These are phyloP conservation scores for Nasturtium officinale DNA, from an alignment of 345 rosid genomes.

Conservation along the genomic window DNA sequence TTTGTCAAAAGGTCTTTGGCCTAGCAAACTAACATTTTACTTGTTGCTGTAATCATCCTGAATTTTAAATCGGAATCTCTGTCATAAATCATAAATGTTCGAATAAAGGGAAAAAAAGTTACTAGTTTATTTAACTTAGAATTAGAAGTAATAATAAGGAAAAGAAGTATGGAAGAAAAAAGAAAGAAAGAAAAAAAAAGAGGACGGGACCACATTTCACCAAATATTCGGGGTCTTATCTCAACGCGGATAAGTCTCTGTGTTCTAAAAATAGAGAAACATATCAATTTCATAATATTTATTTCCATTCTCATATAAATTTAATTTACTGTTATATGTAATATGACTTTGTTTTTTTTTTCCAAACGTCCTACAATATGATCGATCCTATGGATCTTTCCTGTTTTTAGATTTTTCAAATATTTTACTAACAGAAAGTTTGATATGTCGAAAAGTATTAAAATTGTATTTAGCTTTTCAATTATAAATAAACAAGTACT, in stretches of 20 bases:
- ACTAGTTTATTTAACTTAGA: conserved; percentile 7
- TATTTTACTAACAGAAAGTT: background rate
- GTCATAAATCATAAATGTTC: background rate
- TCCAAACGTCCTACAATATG: background rate
- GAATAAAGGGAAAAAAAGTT: background rate
- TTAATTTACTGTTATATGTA: background rate
- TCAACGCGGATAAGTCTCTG: conserved; percentile 34
- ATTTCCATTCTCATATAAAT: background rate
- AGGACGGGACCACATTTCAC: conserved; percentile 36
- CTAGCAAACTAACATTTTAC: conserved; percentile 25
- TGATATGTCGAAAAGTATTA: background rate
- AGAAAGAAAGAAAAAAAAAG: background rate
- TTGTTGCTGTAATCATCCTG: background rate
- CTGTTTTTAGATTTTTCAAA: background rate
- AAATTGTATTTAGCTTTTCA: background rate
- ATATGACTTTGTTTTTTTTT: background rate
- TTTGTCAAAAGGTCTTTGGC: conserved; percentile 20
- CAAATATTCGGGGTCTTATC: conserved; percentile 36
- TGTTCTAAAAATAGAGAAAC: conserved; percentile 24
- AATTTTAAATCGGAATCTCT: background rate
- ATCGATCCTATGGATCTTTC: too few species aligned
- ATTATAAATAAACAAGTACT: background rate
- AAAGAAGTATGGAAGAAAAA: conserved; percentile 18
- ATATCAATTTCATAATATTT: background rate
- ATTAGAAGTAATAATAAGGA: background rate